These are phyloP conservation scores for Trichoderma cornu-damae DNA, from an alignment of 2,329 filamentous ascomycete species.

Conservation along the genomic window DNA sequence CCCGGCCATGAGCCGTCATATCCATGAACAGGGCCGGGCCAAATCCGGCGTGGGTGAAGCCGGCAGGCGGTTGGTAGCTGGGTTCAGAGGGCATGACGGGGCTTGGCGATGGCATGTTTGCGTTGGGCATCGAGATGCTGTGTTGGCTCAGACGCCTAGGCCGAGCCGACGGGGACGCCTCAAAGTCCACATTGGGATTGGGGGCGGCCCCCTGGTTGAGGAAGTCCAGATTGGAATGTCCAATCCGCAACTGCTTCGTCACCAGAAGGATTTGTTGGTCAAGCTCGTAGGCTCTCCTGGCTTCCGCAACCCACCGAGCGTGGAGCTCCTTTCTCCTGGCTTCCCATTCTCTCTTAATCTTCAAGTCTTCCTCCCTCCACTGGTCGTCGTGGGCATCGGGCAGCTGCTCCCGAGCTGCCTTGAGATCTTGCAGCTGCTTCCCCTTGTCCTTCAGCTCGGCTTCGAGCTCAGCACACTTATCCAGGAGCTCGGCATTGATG, in stretches of 20 bases:
- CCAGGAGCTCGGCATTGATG: constrained; percentile 57
- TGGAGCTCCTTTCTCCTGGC: constrained; percentile 50
- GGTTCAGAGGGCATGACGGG: constrained; percentile 37
- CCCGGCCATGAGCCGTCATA: constrained; percentile 35
- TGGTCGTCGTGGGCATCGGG: constrained; percentile 57
- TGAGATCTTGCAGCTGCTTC: constrained; percentile 68
- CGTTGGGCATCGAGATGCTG: constrained; percentile 43
- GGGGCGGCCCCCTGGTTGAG: constrained; percentile 32
- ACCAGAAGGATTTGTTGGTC: constrained; percentile 44
- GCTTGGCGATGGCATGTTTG: constrained; percentile 38
- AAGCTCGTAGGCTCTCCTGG: constrained; percentile 42
- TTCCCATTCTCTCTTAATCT: constrained; percentile 54
- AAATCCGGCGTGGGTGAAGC: constrained; percentile 51
- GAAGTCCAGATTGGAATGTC: constrained; percentile 40
- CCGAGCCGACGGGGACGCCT: constrained; percentile 38
- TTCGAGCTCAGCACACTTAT: constrained; percentile 61
- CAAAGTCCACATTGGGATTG: constrained; percentile 44
- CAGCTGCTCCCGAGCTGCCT: constrained; percentile 62
- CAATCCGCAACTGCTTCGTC: constrained; percentile 42
- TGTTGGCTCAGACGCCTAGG: constrained; percentile 46
- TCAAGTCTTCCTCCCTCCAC: constrained; percentile 47
- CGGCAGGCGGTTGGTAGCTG: constrained; percentile 46
- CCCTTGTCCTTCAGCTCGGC: constrained; percentile 62
- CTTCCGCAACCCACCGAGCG: constrained; percentile 43
- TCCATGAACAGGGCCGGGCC: constrained; percentile 51